Evolutionary conservation across 306 rosid genomes (phyloP).

Genomic region (Dalbergia oliveri): DNA sequence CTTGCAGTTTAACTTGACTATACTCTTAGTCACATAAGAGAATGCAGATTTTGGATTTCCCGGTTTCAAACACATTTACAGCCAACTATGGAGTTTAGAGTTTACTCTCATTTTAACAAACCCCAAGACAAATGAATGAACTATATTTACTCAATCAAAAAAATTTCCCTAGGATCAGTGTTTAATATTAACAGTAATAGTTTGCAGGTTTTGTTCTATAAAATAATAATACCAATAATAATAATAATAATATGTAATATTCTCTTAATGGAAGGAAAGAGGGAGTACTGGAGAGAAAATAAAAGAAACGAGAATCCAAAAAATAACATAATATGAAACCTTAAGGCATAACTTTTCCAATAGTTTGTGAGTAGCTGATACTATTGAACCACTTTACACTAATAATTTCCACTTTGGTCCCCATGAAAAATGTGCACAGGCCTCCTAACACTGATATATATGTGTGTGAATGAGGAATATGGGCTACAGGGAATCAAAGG

Average conservation of each 20-base stretch:
- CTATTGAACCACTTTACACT: background rate
- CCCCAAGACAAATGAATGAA: constrained; percentile 10
- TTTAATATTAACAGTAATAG: background rate
- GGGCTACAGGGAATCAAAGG: constrained; percentile 27
- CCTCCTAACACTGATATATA: constrained; percentile 32
- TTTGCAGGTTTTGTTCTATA: background rate
- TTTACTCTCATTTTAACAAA: constrained; percentile 32
- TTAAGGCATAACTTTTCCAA: constrained; percentile 12
- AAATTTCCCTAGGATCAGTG: constrained; percentile 20
- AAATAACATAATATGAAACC: constrained; percentile 23
- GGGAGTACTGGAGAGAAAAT: background rate
- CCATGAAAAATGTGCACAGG: constrained; percentile 17
- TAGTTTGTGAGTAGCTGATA: constrained; percentile 24
- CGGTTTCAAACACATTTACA: constrained; percentile 2
- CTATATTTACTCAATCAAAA: constrained; percentile 22
- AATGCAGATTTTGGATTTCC: constrained; percentile 6
- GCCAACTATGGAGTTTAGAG: constrained; percentile 1
- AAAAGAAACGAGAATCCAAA: constrained; percentile 25
- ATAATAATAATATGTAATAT: background rate
- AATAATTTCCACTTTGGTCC: constrained; percentile 25
- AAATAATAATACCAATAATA: too few species aligned
- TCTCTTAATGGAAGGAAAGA: constrained; percentile 21
- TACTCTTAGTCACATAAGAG: constrained; percentile 2
- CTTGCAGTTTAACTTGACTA: background rate
- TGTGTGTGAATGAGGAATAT: constrained; percentile 21